These are phyloP conservation scores for Cynanchum wilfordii DNA, from an alignment of 257 asterid species.

Conservation along the genomic window DNA sequence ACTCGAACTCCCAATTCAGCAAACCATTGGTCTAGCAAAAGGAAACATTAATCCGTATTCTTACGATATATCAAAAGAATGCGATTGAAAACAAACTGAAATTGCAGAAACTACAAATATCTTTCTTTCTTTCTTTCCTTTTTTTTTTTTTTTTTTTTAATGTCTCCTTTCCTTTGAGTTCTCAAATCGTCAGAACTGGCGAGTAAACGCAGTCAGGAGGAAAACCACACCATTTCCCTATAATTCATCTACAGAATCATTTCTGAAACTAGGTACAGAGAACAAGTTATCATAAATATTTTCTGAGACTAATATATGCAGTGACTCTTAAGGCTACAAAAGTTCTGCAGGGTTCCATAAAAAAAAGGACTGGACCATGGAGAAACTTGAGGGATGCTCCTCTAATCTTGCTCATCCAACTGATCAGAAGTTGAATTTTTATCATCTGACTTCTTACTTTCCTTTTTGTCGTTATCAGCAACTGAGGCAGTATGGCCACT, in stretches of 20 bases:
- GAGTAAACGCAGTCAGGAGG: neutral
- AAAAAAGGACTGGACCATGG: neutral
- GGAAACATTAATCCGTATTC: neutral
- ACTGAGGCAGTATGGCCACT: slow-evolving; percentile 38
- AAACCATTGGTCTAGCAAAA: neutral
- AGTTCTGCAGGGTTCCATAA: neutral
- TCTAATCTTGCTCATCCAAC: neutral
- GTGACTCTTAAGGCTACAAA: neutral
- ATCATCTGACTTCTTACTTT: slow-evolving; percentile 29
- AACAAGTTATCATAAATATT: neutral
- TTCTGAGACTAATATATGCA: neutral
- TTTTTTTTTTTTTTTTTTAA: no score
- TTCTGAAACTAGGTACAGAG: neutral
- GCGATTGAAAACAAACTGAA: neutral
- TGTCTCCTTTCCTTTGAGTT: neutral
- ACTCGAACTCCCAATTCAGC: neutral
- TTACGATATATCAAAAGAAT: neutral
- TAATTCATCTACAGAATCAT: neutral
- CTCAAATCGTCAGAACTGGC: neutral
- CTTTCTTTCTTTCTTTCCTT: neutral
- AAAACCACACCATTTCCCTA: neutral
- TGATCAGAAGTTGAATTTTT: neutral
- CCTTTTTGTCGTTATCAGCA: slow-evolving; percentile 50
- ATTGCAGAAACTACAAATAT: neutral
- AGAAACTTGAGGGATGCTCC: neutral